Evolutionary conservation across 1,139 yeast genomes (phyloP), one percentile per base, ranked within the genome.

Genomic region (Yamadazyma sp.): DNA sequence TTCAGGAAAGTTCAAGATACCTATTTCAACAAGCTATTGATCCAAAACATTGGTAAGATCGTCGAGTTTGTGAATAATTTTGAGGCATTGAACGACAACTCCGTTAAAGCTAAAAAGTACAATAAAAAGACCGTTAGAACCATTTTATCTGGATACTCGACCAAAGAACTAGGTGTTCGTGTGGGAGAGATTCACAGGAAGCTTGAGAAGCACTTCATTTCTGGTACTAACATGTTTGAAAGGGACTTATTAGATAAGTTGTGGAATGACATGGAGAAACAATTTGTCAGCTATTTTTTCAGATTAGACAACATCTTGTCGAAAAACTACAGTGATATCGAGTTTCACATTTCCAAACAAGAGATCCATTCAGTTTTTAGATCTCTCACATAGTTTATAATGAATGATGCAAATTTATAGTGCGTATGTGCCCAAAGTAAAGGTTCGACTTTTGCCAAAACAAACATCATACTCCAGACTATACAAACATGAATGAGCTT

Each of bases 41-140:
- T 53, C 32, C 65, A 67, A 41, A 58, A 60, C 37, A 52, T 86
- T 56, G 94, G 88, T 5, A 83, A 80, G 53, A 60, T 86, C 40
- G 65, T 76, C 25, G 81, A 80, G 22, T 83, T 86, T 56, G 76
- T 88, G 4, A 73, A 73, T 33, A 87, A 82, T 32, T 78, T 84
- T 35, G 83, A 82, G 39, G 70, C 76, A 2, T 59, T 80, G 18
- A 56, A 70, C 5, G 73, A 69, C 32, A 62, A 60, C 38, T 60
- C 61, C 31, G 72, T 82, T 1, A 75, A 71, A 46, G 78, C 83
- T 45, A 84, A 82, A 48, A 81, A 84, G 18, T 82, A 80, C 48
- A 81, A 78, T 45, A 74, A 75, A 50, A 73, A 78, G 35, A 73
- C 77, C 17, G 64, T 87, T 43, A 78, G 74, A 46, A 74, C 82